These are phyloP conservation scores for Cyberlindnera japonica DNA, from an alignment of 805 yeast species.

Conservation along the genomic window DNA sequence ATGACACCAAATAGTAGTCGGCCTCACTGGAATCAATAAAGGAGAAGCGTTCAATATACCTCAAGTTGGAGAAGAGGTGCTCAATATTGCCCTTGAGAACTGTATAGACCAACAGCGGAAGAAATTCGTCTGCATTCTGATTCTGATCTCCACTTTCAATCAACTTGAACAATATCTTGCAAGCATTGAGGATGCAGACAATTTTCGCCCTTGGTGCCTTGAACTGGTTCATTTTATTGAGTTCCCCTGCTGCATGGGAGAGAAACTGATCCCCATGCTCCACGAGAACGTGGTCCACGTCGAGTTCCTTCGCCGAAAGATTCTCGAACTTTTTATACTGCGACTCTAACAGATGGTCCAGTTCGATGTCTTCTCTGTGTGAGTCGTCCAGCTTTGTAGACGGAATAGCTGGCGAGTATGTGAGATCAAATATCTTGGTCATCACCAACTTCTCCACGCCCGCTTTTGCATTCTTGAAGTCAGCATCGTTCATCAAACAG, in stretches of 20 bases:
- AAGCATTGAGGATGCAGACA: conserved; percentile 85
- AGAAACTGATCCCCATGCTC: conserved; percentile 51
- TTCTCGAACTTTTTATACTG: conserved; percentile 65
- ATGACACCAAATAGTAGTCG: conserved; percentile 85
- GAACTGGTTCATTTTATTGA: conserved; percentile 73
- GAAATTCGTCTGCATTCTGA: conserved; percentile 89
- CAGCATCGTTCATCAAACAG: conserved; percentile 53
- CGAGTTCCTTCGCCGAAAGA: conserved; percentile 65
- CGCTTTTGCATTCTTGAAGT: conserved; percentile 71
- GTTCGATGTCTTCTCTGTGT: conserved; percentile 58
- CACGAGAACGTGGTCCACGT: conserved; percentile 54
- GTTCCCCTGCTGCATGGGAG: conserved; percentile 66
- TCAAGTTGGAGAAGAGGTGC: conserved; percentile 70
- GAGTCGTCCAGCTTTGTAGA: conserved; percentile 43
- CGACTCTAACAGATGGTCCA: conserved; percentile 50
- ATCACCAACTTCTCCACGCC: conserved; percentile 91
- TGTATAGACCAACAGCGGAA: conserved; percentile 84
- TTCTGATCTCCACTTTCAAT: conserved; percentile 59
- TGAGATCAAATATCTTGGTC: conserved; percentile 75
- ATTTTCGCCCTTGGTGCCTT: conserved; percentile 94
- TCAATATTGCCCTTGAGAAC: conserved; percentile 65
- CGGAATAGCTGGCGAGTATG: conserved; percentile 75
- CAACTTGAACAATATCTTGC: conserved; percentile 88
- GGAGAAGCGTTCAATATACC: conserved; percentile 82
- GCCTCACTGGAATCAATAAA: conserved; percentile 80